Evolutionary conservation across 345 rosid genomes (phyloP), one percentile per base, ranked within the genome.

Genomic region (Arabidopsis suecica): DNA sequence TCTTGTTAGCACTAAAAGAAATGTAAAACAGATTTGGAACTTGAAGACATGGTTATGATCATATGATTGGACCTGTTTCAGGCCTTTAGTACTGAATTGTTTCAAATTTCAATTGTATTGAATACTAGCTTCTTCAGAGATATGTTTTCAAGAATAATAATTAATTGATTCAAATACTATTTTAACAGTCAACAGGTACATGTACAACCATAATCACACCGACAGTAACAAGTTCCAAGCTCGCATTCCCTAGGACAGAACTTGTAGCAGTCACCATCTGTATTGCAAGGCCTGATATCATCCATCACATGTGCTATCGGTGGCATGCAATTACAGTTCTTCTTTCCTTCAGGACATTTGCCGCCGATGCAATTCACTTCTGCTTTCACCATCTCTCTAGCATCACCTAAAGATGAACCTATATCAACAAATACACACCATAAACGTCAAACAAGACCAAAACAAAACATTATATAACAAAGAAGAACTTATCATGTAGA

Each of bases 1-100:
- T 60, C 36, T 50, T 78, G 66, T 33, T 69, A 54, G 62, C 75
- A 53, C 12, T 74, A 6, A 51, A 71, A 73, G 82, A 69, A 66
- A 37, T 61, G 23, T 77, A 71, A 76, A 25, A 16, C 51, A 69
- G 64, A 44, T 60, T 32, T 57, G 22, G 3, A 56, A 56, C 40
- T 32, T 32, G 60, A 54, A 54, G 12, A 11, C 9, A 2, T 53
- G 40, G 10, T 58, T 47, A 20, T 61, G 49, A 60, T 60, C 32
- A 60, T 60, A 37, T 38, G 23, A 10, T 60, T 54, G 65, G 33
- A 66, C 44, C 51, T 51, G 54, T 67, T 34, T 56, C 30, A 56
- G 38, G 40, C 41, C 23, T 32, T 32, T 13, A 28, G 65, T n/a
- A 23, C 33, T 49, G 1, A 37, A 5, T 16, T 45, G 11, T 74